Evolutionary conservation across 805 yeast genomes (phyloP).

Genomic region (Kuraishia piskuri): DNA sequence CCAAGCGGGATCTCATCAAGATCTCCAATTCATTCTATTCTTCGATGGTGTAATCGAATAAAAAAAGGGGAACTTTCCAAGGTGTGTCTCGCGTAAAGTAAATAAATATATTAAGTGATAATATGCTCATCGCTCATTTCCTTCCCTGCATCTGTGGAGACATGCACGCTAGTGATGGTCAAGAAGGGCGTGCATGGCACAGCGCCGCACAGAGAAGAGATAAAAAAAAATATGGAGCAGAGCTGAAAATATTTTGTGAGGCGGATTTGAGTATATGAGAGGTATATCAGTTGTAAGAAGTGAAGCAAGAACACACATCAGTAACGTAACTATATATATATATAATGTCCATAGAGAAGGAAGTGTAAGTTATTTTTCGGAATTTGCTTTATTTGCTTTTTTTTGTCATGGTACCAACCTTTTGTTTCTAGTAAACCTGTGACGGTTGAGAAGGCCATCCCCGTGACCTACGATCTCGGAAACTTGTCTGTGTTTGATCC

Average conservation of each 20-base stretch:
- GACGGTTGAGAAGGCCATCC: conserved; percentile 86
- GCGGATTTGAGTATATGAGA: not conserved
- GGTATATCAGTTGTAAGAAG: not conserved
- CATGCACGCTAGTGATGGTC: not conserved
- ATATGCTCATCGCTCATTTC: too few relatives aligned
- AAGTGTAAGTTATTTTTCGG: not conserved
- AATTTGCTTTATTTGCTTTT: not conserved
- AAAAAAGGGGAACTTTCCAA: too few relatives aligned
- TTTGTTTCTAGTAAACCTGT: conserved; percentile 45
- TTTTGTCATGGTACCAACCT: not conserved
- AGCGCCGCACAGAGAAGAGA: not conserved
- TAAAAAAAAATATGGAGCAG: not conserved
- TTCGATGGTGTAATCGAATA: too few relatives aligned
- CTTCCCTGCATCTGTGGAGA: not conserved
- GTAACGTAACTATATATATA: not conserved
- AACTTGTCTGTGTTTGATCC: conserved; percentile 85
- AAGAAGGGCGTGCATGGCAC: not conserved
- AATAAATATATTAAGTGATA: too few relatives aligned
- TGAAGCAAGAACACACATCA: not conserved
- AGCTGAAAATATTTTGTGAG: not conserved
- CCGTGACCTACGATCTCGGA: conserved; percentile 84
- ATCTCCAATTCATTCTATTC: not conserved
- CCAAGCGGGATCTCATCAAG: not conserved
- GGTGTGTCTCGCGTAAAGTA: too few relatives aligned
- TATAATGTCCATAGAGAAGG: conserved; percentile 1